Evolutionary conservation across 2,329 filamentous ascomycete genomes (phyloP), one percentile per base, ranked within the genome.

Genomic region (Neofusicoccum umdonicola): DNA sequence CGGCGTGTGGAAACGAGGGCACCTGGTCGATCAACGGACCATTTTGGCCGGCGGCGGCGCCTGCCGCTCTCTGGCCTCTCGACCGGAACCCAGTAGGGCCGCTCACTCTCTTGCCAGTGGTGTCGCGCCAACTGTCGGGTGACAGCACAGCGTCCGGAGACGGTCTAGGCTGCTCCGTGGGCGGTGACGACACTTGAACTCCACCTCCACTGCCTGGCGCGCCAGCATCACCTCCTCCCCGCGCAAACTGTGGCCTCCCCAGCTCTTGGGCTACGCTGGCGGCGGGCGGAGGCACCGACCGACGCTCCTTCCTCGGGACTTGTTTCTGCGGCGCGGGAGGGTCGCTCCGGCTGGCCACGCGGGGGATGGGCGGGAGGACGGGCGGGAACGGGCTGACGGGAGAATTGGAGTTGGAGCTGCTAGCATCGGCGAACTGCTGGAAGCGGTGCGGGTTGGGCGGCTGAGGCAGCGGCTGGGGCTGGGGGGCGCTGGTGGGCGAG

Each of bases 361-460:
- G 74, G 41, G 76, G 69, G 56, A 79, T 78, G 52, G 77, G 76
- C 9, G 77, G 77, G 22, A 79, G 71, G 62, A 74, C 71, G 13
- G 77, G 77, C 17, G 77, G 77, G 41, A 68, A 76, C 5, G 75
- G 75, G 65, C 73, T 76, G 54, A 78, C 71, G 63, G 77, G 77
- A 51, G 76, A 77, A 67, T 52, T 68, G 7, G 75, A 72, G 19
- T 69, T 44, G 65, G 71, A 66, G 69, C 70, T 54, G 39, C 42
- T 73, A 41, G 70, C 69, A 68, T 68, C 71, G 66, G 76, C 73
- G 42, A 69, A 31, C 37, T 69, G 17, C 37, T 39, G 22, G 56
- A 61, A 65, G 65, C 52, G 72, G 39, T 58, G 54, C 22, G 52
- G 52, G 19, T 52, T 65, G 63, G 73, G 75, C 63, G 74, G 73